These are phyloP conservation scores for Neostapfia colusana DNA, from an alignment of 176 grass and related monocot genomes.

Conservation along the genomic window DNA sequence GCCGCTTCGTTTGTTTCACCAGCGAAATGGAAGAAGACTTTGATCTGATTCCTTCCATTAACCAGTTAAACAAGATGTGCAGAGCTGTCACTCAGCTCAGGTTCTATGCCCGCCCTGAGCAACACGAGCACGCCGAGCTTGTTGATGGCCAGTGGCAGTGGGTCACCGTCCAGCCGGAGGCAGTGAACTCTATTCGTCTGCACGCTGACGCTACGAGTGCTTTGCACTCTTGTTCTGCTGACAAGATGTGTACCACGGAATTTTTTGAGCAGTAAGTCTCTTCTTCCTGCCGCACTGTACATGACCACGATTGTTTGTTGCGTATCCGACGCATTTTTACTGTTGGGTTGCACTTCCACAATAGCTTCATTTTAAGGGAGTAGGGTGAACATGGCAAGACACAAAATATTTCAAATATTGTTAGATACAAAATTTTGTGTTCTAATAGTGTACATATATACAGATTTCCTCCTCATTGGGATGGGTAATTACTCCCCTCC, in stretches of 20 bases:
- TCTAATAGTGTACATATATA: too few species aligned
- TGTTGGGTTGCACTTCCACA: too few species aligned
- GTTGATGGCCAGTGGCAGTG: constrained; percentile 46
- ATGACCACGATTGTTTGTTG: too few species aligned
- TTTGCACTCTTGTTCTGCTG: constrained; percentile 55
- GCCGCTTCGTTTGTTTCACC: constrained; percentile 1
- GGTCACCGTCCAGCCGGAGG: constrained; percentile 45
- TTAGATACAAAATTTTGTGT: too few species aligned
- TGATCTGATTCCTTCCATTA: constrained; percentile 72
- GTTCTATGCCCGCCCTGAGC: constrained; percentile 48
- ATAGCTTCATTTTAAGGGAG: too few species aligned
- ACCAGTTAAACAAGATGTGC: constrained; percentile 62
- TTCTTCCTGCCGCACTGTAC: too few species aligned
- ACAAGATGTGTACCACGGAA: constrained; percentile 51
- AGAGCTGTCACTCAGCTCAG: constrained; percentile 61
- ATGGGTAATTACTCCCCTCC: too few species aligned
- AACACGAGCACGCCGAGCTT: constrained; percentile 48
- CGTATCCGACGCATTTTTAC: too few species aligned
- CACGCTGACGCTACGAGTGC: constrained; percentile 41
- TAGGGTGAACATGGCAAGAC: too few species aligned
- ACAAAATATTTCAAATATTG: too few species aligned
- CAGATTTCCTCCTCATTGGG: too few species aligned
- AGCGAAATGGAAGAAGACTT: constrained; percentile 37
- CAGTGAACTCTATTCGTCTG: constrained; percentile 50
- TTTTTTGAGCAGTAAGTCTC: constrained; percentile 45